phyloP scores from a whole-genome alignment of 2,329 filamentous ascomycete species.

The Lasiodiplodia citricola region DNA sequence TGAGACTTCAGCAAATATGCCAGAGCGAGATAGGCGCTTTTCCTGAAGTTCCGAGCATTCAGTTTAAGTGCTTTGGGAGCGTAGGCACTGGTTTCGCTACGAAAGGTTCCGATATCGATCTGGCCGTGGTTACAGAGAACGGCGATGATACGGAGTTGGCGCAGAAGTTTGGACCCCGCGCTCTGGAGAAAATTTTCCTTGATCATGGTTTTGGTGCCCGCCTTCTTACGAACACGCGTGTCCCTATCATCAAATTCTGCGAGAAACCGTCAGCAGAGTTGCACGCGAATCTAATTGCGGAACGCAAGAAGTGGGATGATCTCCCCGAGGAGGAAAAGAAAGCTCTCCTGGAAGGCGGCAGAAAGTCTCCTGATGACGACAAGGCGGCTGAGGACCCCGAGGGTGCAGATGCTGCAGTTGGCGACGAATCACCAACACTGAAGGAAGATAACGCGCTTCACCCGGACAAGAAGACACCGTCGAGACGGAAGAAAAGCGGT shows the following conservation, averaged over 20 bases:
- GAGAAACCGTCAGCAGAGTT: slow-evolving; percentile 69
- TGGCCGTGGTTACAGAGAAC: slow-evolving; percentile 71
- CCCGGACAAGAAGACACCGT: background rate
- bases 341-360: slow-evolving; percentile 3
- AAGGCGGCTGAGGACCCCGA: background rate
- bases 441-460: background rate
- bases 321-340: slow-evolving; percentile 53
- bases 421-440: background rate
- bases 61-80: slow-evolving; percentile 80
- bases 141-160: slow-evolving; percentile 53
- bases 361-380: slow-evolving; percentile 9
- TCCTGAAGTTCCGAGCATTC: slow-evolving; percentile 56
- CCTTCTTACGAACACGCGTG: slow-evolving; percentile 76
- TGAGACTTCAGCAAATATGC: slow-evolving; percentile 68
- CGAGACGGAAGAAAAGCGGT: background rate
- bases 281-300: slow-evolving; percentile 64
- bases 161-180: slow-evolving; percentile 46
- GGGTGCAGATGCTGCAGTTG: background rate
- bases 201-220: slow-evolving; percentile 75
- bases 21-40: slow-evolving; percentile 55
- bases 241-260: slow-evolving; percentile 89
- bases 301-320: slow-evolving; percentile 75
- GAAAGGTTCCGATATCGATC: slow-evolving; percentile 88
- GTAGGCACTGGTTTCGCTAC: slow-evolving; percentile 85
- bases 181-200: slow-evolving; percentile 77